Evolutionary conservation across 2,329 filamentous ascomycete species (phyloP).

Genomic region (Acephala macrosclerotiorum): DNA sequence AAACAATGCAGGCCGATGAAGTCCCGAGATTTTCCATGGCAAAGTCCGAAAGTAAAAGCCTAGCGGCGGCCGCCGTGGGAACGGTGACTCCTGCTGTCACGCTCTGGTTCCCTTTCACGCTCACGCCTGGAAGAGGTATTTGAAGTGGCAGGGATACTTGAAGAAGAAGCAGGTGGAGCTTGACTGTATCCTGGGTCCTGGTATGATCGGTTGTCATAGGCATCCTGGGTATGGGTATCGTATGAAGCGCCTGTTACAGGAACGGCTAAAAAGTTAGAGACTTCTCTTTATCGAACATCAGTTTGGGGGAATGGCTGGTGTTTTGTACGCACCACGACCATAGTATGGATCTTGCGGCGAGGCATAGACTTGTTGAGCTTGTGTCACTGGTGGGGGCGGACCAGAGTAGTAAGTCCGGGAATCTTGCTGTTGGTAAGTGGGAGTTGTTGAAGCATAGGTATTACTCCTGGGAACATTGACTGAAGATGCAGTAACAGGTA

Average conservation of each 20-base stretch:
- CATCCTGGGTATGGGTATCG: conserved; percentile 34
- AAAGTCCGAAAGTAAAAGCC: conserved; percentile 29
- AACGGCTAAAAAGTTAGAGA: conserved; percentile 44
- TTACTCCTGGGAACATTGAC: conserved; percentile 32
- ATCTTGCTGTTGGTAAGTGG: conserved; percentile 33
- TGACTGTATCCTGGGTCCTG: conserved; percentile 37
- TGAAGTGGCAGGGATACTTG: conserved; percentile 37
- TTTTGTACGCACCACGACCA: conserved; percentile 66
- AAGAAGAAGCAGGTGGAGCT: conserved; percentile 32
- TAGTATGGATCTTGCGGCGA: conserved; percentile 60
- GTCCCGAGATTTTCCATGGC: conserved; percentile 8
- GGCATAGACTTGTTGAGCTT: conserved; percentile 44
- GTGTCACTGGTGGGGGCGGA: conserved; percentile 43
- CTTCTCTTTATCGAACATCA: conserved; percentile 32
- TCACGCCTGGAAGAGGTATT: conserved; percentile 37
- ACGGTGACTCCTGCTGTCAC: conserved; percentile 35
- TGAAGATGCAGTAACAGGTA: conserved; percentile 29
- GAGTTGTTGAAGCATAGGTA: conserved; percentile 29
- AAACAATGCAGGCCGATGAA: conserved; percentile 35
- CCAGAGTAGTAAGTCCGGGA: conserved; percentile 30
- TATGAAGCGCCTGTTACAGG: conserved; percentile 35
- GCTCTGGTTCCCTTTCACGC: conserved; percentile 38
- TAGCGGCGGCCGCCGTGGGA: conserved; percentile 27
- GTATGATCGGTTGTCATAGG: conserved; percentile 33
- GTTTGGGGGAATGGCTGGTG: conserved; percentile 34